These are phyloP conservation scores for Vigna nakashimae DNA, from an alignment of 306 rosid species.

Conservation along the genomic window DNA sequence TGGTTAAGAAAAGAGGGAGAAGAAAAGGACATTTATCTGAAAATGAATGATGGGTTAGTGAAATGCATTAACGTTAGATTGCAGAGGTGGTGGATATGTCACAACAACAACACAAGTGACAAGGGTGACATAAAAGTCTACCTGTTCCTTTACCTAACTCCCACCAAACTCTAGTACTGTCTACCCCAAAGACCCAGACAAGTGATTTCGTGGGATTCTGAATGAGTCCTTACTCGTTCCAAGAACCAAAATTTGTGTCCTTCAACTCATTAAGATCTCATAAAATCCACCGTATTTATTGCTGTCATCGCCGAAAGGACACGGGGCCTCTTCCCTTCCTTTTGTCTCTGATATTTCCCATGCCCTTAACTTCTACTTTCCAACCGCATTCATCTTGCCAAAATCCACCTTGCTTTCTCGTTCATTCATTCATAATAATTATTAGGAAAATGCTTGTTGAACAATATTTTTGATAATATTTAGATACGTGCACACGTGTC, in stretches of 20 bases:
- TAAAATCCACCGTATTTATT: constrained; percentile 25
- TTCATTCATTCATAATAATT: too few species aligned
- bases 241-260: constrained; percentile 45
- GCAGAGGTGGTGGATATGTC: constrained; percentile 21
- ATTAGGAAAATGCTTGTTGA: too few species aligned
- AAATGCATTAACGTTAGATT: neutral
- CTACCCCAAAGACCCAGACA: constrained; percentile 37
- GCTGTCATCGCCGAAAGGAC: constrained; percentile 9
- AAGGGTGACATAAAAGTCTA: constrained; percentile 44
- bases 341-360: constrained; percentile 50
- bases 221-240: constrained; percentile 3
- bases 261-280: constrained; percentile 35
- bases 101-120: neutral
- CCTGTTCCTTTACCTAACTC: constrained; percentile 57
- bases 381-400: neutral
- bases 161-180: constrained; percentile 64
- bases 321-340: constrained; percentile 11
- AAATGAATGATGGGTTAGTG: constrained; percentile 39
- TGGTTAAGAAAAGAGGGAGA: constrained; percentile 39
- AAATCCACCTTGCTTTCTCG: neutral
- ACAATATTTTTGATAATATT: too few species aligned
- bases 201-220: constrained; percentile 32
- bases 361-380: constrained; percentile 19
- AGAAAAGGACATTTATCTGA: constrained; percentile 42
- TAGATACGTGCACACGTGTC: too few species aligned